These are phyloP conservation scores for Lycium ferocissimum DNA, from an alignment of 257 asterid species.

Conservation along the genomic window DNA sequence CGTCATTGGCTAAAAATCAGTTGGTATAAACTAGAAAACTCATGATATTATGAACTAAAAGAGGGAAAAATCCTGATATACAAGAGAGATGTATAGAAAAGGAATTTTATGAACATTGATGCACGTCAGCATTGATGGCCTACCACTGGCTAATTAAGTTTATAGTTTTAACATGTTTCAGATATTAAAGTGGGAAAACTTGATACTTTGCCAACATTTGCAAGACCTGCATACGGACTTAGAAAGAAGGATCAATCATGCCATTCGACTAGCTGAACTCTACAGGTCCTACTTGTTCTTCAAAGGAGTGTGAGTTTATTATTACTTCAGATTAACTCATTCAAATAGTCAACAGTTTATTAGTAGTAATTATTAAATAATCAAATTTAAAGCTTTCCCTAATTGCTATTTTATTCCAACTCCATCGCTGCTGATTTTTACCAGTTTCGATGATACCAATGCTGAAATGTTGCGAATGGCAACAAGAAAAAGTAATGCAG, in stretches of 20 bases:
- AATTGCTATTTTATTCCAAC: not conserved
- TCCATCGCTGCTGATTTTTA: not conserved
- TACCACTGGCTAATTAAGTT: not conserved
- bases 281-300: slow-evolving; percentile 34
- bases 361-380: not conserved
- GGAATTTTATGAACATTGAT: not conserved
- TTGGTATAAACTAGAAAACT: not conserved
- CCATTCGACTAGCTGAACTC: slow-evolving; percentile 24
- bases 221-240: not conserved
- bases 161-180: not conserved
- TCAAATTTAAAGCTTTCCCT: not conserved
- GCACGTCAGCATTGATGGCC: not conserved
- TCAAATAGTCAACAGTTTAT: too few species aligned
- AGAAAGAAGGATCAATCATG: slow-evolving; percentile 8
- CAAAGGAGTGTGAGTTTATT: slow-evolving; percentile 35
- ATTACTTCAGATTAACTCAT: not conserved
- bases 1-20: not conserved
- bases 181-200: slow-evolving; percentile 33
- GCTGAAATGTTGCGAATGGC: not conserved
- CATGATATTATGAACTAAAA: not conserved
- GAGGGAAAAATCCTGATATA: not conserved
- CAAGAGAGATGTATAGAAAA: not conserved
- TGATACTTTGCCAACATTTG: slow-evolving; percentile 31
- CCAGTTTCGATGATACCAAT: not conserved
- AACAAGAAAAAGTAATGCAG: not conserved